Percentiles rank a stretch among this genome's conserved stretches.
Conservation (phyloP, 108 stramenopile genomes). For the Phaeodactylum tricornutum region DNA sequence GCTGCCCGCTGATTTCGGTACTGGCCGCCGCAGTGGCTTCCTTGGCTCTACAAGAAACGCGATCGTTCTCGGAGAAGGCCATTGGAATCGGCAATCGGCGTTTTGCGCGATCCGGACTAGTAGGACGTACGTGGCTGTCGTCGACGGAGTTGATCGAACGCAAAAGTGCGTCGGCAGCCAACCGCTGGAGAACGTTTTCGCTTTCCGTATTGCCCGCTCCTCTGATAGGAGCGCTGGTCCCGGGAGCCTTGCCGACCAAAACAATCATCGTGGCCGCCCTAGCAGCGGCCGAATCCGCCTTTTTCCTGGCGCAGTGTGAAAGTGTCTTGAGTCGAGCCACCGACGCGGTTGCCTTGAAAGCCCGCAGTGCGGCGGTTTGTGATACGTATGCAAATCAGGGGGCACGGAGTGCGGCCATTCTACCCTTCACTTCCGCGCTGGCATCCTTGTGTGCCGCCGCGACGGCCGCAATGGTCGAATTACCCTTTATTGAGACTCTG, state of each 20-base stretch:
- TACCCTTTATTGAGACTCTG: conserved; percentile 61
- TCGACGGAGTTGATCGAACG: conserved; percentile 54
- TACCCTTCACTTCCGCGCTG: conserved; percentile 85
- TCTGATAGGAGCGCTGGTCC: conserved; percentile 60
- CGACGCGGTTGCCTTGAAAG: conserved; percentile 82
- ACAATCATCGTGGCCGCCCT: conserved; percentile 70
- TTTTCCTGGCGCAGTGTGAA: conserved; percentile 66
- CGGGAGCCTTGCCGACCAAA: conserved; percentile 62
- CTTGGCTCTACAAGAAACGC: conserved; percentile 61
- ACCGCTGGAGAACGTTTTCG: conserved; percentile 61
- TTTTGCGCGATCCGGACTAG: conserved; percentile 56
- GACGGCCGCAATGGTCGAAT: conserved; percentile 82
- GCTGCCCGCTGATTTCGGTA: conserved; percentile 61
- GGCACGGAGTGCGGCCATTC: conserved; percentile 65
- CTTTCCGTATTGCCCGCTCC: conserved; percentile 67
- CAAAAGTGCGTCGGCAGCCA: conserved; percentile 23
- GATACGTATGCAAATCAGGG: conserved; percentile 91
- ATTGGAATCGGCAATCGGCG: conserved; percentile 78
- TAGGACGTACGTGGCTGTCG: conserved; percentile 76
- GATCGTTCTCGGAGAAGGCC: conserved; percentile 41
- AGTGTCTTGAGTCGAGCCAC: conserved; percentile 54
- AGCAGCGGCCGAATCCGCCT: conserved; percentile 79
- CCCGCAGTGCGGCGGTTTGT: conserved; percentile 76
- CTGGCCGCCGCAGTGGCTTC: conserved; percentile 60
- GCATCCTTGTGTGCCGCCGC: conserved; percentile 79